Base-by-base conservation (phyloP, 108 stramenopile species). In the Pseudonitzschia multistriata region DNA sequence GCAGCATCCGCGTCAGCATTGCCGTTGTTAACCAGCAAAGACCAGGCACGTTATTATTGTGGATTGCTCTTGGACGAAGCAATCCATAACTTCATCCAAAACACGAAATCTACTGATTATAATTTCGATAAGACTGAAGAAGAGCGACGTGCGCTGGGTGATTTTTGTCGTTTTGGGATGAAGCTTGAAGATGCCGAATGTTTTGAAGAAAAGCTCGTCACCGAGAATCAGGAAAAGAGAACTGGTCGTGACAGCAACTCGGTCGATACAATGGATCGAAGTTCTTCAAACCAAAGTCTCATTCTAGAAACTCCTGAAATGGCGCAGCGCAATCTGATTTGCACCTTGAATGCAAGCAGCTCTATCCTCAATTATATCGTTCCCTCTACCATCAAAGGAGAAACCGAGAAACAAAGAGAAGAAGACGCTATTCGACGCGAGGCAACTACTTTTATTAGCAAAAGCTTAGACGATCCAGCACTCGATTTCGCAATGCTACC, bases 91-190 rank as follows among this genome's bases (percentile, higher is more conserved):
- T 71, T 71, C 61, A 33, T 71, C 25, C 31, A 34, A 3, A 77
- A 77, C 50, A 33, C 70, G 34, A 15, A 31, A 22, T 62, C 76
- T 24, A 31, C 24, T 6, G 45, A 71, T 19, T n/a, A 15, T 34
- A 62, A 50, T 14, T 77, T 71, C 42, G 76, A 77, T 45, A 31
- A 30, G 21, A 77, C 76, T 4, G 45, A 48, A 55, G 76, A 77
- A 62, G 76, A 71, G 30, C 70, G 76, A 13, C 65, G 57, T 29
- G 66, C 66, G n/a, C 64, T 77, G 45, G 76, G 3, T 63, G 70
- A 37, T 71, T 71, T 24, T 68, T 77, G 60, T 63, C 76, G 76
- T 40, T 77, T 77, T 53, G 76, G 70, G 15, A 77, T 77, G 34
- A 77, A 77, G 45, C 40, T 77, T 21, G 76, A 77, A 40, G 76